Evolutionary conservation across 148 eudicot species (phyloP), one percentile per base, ranked within the genome.

Genomic region (Linanthus parryae): DNA sequence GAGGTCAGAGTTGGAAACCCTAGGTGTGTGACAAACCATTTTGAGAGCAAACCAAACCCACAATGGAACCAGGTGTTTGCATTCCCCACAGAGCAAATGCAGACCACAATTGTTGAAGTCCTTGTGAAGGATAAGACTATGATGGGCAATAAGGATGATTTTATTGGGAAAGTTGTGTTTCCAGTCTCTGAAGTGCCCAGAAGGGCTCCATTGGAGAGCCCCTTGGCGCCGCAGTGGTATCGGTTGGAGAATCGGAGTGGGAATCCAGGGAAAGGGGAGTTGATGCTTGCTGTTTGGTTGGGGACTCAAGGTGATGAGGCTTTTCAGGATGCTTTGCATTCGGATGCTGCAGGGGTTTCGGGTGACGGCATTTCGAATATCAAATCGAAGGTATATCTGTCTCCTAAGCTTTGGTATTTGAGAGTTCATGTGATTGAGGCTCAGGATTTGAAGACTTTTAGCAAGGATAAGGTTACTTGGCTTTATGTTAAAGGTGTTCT

Each of bases 1-100:
- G 90, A 82, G 47, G 67, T 80, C 2, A 71, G 62, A 34, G 42
- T 86, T 3, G 95, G 90, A 13, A 76, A 73, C 53, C 71, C 56
- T 48, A 68, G 25, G 36, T 71, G 76, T 21, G 18, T 18, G 24
- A 73, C 83, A 0, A 69, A 34, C 51, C 62, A 73, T 40, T 54
- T 66, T 16, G 55, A 63, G 26, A 63, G 63, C 5, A 33, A 18
- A 3, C 20, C 57, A 0, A 66, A 50, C 34, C 75, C 76, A 0
- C 73, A 52, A 22, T 52, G 43, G 42, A 36, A 52, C 18, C 56
- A 52, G 14, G 56, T 52, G 20, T 52, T 52, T 13, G 31, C 39
- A 2, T 34, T 52, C 9, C 14, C 34, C 8, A 33, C 33, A 35
- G 43, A 35, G 3, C 56, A 42, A 7, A 52, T 52, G 0, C 56